These are phyloP conservation scores for Huntiella omanensis DNA, from an alignment of 2,329 filamentous ascomycete genomes.

Conservation along the genomic window DNA sequence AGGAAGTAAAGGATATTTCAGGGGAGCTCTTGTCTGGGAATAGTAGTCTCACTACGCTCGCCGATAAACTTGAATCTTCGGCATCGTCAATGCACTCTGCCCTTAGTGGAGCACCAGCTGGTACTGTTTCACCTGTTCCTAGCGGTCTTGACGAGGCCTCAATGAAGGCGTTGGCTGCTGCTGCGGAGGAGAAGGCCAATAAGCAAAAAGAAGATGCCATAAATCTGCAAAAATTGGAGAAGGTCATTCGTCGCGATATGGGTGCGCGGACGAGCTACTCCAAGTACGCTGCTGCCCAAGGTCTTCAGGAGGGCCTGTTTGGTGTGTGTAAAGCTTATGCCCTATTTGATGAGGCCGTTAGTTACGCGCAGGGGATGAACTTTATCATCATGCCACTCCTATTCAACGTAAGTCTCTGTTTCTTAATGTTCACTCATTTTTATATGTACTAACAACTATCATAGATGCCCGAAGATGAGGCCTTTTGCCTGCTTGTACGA, in stretches of 20 bases:
- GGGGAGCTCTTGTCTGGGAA: conserved; percentile 17
- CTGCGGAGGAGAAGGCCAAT: conserved; percentile 51
- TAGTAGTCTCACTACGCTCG: conserved; percentile 37
- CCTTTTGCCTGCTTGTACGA: conserved; percentile 79
- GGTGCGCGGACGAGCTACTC: conserved; percentile 90
- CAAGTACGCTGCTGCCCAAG: conserved; percentile 80
- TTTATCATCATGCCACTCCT: conserved; percentile 92
- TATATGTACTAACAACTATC: not conserved
- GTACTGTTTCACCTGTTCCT: conserved; percentile 28
- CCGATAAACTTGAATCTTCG: conserved; percentile 54
- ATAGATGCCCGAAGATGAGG: conserved; percentile 90
- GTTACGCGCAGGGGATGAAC: conserved; percentile 97
- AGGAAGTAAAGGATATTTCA: conserved; percentile 43
- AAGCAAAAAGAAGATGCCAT: conserved; percentile 61
- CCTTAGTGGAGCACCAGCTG: conserved; percentile 49
- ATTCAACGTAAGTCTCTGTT: conserved; percentile 54
- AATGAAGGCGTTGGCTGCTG: conserved; percentile 43
- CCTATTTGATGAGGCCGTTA: conserved; percentile 80
- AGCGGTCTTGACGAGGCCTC: conserved; percentile 40
- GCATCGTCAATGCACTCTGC: conserved; percentile 73
- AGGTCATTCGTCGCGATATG: conserved; percentile 74
- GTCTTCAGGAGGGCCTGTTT: conserved; percentile 83
- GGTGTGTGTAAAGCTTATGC: conserved; percentile 96
- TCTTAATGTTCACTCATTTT: not conserved
- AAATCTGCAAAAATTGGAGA: conserved; percentile 67